These are phyloP conservation scores for Heliosperma pusillum DNA, from an alignment of 148 eudicot genomes.

Conservation along the genomic window DNA sequence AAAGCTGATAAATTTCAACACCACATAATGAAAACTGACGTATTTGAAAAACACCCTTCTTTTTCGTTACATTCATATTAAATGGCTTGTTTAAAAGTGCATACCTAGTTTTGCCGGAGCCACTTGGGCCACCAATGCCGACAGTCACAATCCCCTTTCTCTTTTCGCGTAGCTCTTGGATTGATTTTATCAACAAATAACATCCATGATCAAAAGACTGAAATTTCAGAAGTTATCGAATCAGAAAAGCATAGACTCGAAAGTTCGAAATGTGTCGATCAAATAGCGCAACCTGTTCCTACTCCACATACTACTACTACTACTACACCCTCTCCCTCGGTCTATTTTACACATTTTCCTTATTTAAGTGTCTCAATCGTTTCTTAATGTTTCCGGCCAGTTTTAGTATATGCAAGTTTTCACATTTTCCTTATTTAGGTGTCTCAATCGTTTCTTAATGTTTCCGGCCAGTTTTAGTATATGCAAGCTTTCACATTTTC, in stretches of 20 bases:
- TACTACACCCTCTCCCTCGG: not conserved
- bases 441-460: no score
- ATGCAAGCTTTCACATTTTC: no score
- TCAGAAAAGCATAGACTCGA: not conserved
- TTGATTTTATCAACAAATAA: constrained; percentile 85
- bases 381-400: no score
- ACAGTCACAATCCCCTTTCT: constrained; percentile 82
- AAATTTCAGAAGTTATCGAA: constrained; percentile 23
- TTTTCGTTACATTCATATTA: not conserved
- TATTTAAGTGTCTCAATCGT: no score
- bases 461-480: no score
- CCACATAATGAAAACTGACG: not conserved
- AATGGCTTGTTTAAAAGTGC: not conserved
- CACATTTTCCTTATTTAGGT: no score
- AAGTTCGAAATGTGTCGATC: not conserved
- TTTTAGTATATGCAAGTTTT: no score
- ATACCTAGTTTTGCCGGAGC: constrained; percentile 96
- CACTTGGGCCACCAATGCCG: constrained; percentile 99
- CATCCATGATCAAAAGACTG: constrained; percentile 95
- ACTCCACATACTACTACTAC: not conserved
- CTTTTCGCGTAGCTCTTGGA: constrained; percentile 91
- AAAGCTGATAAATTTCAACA: not conserved
- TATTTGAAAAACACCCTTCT: not conserved
- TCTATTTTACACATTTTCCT: no score
- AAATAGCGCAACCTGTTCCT: not conserved